phyloP scores from a whole-genome alignment of 345 rosid species.

The Mangifera indica region DNA sequence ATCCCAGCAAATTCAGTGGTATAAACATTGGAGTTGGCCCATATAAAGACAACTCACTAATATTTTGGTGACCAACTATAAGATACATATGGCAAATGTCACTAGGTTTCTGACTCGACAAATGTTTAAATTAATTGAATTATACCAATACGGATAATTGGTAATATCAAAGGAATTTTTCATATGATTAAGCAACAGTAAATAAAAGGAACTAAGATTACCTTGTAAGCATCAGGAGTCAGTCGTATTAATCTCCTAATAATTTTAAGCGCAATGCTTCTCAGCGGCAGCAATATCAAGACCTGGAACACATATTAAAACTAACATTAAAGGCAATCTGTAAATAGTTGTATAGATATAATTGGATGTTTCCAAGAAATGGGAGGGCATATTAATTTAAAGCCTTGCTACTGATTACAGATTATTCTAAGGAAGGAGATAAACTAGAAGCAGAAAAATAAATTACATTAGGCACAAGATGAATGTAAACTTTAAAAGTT shows the following conservation, averaged over 20 bases:
- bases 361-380: background rate
- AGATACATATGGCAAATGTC: background rate
- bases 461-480: background rate
- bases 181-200: conserved; percentile 12
- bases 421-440: too few relatives aligned
- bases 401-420: background rate
- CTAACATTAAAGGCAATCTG: background rate
- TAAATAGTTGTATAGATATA: background rate
- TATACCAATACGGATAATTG: background rate
- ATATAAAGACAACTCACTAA: background rate
- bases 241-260: conserved; percentile 75
- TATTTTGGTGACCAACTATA: background rate
- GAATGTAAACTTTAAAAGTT: background rate
- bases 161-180: background rate
- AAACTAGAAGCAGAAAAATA: background rate
- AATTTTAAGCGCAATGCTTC: conserved; percentile 64
- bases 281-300: conserved; percentile 73
- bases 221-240: conserved; percentile 73
- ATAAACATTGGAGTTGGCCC: background rate
- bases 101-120: background rate
- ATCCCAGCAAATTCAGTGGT: background rate
- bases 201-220: conserved; percentile 27
- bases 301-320: conserved; percentile 45
- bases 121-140: background rate
- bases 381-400: background rate